Percentiles rank a stretch among this genome's conserved stretches.
Evolutionary conservation across 331 rosid species (phyloP).

Genomic region (Quercus tomentella): DNA sequence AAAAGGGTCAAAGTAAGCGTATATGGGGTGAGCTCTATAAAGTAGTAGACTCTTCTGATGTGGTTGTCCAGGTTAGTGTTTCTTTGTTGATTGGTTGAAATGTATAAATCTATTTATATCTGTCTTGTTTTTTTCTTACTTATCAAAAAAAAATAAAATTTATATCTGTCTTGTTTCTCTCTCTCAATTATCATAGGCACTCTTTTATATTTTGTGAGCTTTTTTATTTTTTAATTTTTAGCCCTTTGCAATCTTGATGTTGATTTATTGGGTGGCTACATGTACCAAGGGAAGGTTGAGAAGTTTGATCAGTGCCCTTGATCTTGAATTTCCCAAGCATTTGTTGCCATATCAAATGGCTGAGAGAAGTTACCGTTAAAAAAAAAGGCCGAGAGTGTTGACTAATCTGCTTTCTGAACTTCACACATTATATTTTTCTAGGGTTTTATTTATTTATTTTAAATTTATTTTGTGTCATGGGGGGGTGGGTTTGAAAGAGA

Average conservation of each 20-base stretch:
- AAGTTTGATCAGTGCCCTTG: constrained; percentile 27
- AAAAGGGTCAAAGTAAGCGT: constrained; percentile 98
- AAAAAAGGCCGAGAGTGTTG: constrained; percentile 21
- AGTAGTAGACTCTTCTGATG: constrained; percentile 96
- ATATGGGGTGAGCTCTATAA: constrained; percentile 99
- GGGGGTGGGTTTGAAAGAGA: constrained; percentile 19
- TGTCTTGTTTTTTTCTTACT: not conserved
- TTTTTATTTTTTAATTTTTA: too few species aligned
- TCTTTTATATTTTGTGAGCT: too few species aligned
- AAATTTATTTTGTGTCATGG: not conserved
- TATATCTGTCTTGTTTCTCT: not conserved
- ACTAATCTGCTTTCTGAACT: constrained; percentile 90
- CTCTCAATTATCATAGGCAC: not conserved
- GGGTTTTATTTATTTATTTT: too few species aligned
- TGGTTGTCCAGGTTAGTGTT: constrained; percentile 82
- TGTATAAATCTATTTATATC: constrained; percentile 1
- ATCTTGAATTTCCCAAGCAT: constrained; percentile 86
- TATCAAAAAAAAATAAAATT: not conserved
- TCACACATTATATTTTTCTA: constrained; percentile 34
- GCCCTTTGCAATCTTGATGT: too few species aligned
- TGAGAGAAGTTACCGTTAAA: constrained; percentile 59
- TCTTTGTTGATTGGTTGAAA: not conserved
- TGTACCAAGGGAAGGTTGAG: constrained; percentile 83
- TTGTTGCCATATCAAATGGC: constrained; percentile 53
- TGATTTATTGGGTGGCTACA: constrained; percentile 38